Conservation (phyloP, 2,329 filamentous ascomycete species). For the Rutstroemia sp. region DNA sequence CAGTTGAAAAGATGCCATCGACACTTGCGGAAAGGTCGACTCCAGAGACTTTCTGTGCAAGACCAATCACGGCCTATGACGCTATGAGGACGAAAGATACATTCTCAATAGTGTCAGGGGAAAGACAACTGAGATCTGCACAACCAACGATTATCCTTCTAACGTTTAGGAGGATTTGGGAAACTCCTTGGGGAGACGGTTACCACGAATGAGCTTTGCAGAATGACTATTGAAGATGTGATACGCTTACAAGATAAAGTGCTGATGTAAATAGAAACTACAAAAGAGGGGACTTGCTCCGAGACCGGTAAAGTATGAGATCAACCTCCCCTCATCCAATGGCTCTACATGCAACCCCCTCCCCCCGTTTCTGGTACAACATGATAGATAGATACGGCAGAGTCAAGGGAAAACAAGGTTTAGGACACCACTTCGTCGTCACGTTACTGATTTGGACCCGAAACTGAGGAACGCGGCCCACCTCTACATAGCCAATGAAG, state of each 20-base stretch:
- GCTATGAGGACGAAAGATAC: background rate
- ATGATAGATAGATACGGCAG: background rate
- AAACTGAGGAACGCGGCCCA: slow-evolving; percentile 14
- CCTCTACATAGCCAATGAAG: slow-evolving; percentile 19
- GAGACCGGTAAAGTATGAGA: background rate
- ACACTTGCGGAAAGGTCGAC: too few species aligned
- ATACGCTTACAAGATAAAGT: slow-evolving; percentile 15
- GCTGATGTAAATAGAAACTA: background rate
- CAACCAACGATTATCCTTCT: slow-evolving; percentile 1
- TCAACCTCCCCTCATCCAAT: background rate
- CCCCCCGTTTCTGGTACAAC: background rate
- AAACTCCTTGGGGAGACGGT: background rate
- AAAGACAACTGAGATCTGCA: background rate
- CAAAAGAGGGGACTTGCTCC: background rate
- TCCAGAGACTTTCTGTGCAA: too few species aligned
- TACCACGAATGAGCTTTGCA: slow-evolving; percentile 18
- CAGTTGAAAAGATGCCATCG: too few species aligned
- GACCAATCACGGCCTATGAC: too few species aligned
- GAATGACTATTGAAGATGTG: slow-evolving; percentile 14
- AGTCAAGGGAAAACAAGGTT: slow-evolving; percentile 8
- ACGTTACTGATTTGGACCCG: slow-evolving; percentile 24
- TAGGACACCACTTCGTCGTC: slow-evolving; percentile 23
- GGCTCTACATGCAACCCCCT: background rate
- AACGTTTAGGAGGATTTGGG: slow-evolving; percentile 2
- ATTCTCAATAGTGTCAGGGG: background rate